Conservation (phyloP, 306 rosid genomes). For the Mimosa pudica region DNA sequence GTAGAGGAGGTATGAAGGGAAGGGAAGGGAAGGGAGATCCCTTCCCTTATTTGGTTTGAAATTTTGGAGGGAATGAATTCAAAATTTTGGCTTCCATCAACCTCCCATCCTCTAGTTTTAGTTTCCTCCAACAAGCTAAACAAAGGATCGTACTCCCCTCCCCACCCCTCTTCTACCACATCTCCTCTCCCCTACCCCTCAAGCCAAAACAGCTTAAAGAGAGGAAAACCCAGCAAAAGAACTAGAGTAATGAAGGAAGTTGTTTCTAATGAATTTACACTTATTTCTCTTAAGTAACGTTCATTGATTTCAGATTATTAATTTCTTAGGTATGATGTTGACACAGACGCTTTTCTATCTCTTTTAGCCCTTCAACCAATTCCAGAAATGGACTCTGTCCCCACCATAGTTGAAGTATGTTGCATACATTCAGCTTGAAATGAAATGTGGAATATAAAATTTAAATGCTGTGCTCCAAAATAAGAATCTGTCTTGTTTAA, state of each 20-base stretch:
- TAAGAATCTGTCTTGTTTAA: slow-evolving; percentile 33
- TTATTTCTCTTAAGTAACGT: slow-evolving; percentile 27
- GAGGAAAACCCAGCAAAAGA: background rate
- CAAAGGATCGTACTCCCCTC: too few species aligned
- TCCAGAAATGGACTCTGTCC: slow-evolving; percentile 75
- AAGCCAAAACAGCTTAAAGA: background rate
- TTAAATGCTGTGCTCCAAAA: background rate
- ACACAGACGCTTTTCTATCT: slow-evolving; percentile 96
- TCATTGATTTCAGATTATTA: slow-evolving; percentile 35
- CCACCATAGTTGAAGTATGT: slow-evolving; percentile 91
- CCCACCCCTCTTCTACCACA: too few species aligned
- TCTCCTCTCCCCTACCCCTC: too few species aligned
- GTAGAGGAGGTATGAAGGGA: too few species aligned
- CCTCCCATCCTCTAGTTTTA: too few species aligned
- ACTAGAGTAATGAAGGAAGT: background rate
- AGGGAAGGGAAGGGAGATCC: too few species aligned
- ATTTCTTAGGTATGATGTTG: slow-evolving; percentile 80
- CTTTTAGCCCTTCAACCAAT: slow-evolving; percentile 95
- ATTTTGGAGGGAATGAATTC: too few species aligned
- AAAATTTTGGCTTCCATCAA: too few species aligned
- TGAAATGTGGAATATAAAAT: slow-evolving; percentile 6
- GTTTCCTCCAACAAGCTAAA: too few species aligned
- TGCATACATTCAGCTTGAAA: slow-evolving; percentile 26
- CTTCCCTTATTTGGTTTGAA: too few species aligned
- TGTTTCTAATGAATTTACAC: too few species aligned